A percentile compares a stretch with the other conserved stretches of the same genome.
phyloP scores from a whole-genome alignment of 495 filamentous ascomycete species.

The Cercophora samala region DNA sequence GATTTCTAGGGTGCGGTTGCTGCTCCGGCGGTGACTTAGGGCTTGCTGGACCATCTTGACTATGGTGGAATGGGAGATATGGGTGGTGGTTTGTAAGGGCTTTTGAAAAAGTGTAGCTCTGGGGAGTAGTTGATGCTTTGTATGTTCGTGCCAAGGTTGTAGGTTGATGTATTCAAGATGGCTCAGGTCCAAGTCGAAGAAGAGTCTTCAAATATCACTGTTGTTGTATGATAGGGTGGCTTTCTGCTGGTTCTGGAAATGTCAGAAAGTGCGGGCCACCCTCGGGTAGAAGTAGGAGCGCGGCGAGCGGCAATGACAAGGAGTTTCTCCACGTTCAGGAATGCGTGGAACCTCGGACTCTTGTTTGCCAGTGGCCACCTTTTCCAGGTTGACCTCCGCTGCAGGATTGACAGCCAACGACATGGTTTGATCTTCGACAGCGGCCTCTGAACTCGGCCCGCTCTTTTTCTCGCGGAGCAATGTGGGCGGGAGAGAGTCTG shows the following conservation, averaged over 20 bases:
- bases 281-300: not conserved
- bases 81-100: not conserved
- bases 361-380: not conserved
- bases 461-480: not conserved
- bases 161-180: not conserved
- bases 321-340: not conserved
- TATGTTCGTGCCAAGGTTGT: not conserved
- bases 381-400: not conserved
- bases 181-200: not conserved
- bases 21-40: slow-evolving; percentile 15
- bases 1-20: slow-evolving; percentile 15
- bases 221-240: too few relatives aligned
- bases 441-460: not conserved
- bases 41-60: slow-evolving; percentile 18
- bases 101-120: not conserved
- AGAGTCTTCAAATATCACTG: not conserved
- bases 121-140: too few relatives aligned
- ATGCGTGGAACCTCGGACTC: not conserved
- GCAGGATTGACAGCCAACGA: not conserved
- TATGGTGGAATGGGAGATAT: not conserved
- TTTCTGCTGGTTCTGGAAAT: not conserved
- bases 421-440: not conserved
- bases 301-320: not conserved
- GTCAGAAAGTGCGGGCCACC: not conserved
- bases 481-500: not conserved